Evolutionary conservation across 2,329 filamentous ascomycete genomes (phyloP).

Genomic region (Lojkania enalia): DNA sequence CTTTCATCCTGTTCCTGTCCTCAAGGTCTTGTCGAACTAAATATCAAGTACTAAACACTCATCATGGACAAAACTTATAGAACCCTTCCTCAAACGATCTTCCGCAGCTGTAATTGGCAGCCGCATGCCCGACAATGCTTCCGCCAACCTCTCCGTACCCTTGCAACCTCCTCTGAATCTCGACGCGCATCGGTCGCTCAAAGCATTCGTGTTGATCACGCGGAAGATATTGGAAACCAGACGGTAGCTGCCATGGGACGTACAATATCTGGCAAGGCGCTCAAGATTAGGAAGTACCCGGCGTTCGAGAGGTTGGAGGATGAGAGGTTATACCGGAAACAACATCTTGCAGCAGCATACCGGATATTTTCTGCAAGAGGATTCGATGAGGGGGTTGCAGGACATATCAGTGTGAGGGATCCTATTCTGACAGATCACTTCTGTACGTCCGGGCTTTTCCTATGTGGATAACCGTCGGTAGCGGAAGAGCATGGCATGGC

Average conservation of each 20-base stretch:
- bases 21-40: no score
- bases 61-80: conserved; percentile 4
- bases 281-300: conserved; percentile 53
- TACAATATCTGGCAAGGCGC: conserved; percentile 49
- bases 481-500: not conserved
- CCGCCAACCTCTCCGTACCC: not conserved
- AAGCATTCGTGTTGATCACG: conserved; percentile 29
- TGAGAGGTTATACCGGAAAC: conserved; percentile 49
- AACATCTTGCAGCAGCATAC: conserved; percentile 52
- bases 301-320: conserved; percentile 45
- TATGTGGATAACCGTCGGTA: not conserved
- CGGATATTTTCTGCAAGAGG: conserved; percentile 44
- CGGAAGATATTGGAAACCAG: conserved; percentile 47
- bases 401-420: conserved; percentile 51
- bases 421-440: conserved; percentile 39
- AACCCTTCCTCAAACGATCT: conserved; percentile 1
- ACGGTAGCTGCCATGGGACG: conserved; percentile 52
- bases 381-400: conserved; percentile 48
- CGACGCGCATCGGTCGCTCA: conserved; percentile 22
- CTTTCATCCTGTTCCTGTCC: no score
- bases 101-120: not conserved
- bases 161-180: conserved; percentile 19
- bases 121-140: not conserved
- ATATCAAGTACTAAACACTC: no score
- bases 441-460: conserved; percentile 17